These are phyloP conservation scores for Pseudopithomyces maydicus DNA, from an alignment of 2,329 filamentous ascomycete genomes.

Conservation along the genomic window DNA sequence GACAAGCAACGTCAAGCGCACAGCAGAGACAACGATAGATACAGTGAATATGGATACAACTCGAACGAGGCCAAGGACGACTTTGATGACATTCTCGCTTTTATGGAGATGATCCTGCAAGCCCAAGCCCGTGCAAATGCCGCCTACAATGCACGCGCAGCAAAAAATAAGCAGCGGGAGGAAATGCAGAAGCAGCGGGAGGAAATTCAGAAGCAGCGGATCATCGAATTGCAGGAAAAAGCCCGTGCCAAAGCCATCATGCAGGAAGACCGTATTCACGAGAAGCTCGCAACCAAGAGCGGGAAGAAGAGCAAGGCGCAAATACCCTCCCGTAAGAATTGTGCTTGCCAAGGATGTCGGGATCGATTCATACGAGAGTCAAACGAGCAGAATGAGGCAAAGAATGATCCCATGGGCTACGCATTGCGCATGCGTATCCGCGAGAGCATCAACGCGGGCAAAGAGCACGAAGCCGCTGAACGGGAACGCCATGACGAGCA, in stretches of 20 bases:
- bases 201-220: not conserved
- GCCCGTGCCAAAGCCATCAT: not conserved
- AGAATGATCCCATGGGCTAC: not conserved
- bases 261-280: slow-evolving; percentile 1
- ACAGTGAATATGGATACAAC: not conserved
- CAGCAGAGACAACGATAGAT: not conserved
- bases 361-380: not conserved
- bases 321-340: not conserved
- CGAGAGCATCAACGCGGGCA: not conserved
- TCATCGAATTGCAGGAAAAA: not conserved
- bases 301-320: not conserved
- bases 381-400: not conserved
- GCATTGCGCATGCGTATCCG: not conserved
- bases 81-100: not conserved
- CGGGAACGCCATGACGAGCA: not conserved
- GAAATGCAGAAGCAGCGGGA: not conserved
- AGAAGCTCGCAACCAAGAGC: not conserved
- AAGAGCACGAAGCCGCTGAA: not conserved
- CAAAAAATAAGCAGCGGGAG: not conserved
- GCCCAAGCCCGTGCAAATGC: not conserved
- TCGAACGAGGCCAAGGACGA: not conserved
- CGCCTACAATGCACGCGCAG: not conserved
- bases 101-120: not conserved
- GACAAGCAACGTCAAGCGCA: not conserved
- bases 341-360: not conserved